These are phyloP conservation scores for Neofusicoccum cordaticola DNA, from an alignment of 2,329 filamentous ascomycete species.

Conservation along the genomic window DNA sequence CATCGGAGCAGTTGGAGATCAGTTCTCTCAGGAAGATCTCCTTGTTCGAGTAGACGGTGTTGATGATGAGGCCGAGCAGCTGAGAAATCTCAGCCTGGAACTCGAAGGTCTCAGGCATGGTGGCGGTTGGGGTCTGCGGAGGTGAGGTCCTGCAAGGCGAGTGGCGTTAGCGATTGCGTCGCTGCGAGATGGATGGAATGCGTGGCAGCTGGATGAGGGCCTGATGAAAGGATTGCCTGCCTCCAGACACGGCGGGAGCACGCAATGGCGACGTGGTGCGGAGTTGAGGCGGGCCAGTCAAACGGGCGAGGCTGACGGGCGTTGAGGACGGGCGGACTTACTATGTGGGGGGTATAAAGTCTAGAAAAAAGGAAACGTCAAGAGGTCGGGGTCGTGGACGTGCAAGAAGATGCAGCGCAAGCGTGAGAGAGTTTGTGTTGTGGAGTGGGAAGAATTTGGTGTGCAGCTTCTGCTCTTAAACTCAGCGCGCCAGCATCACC, in stretches of 20 bases:
- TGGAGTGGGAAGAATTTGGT: slow-evolving; percentile 7
- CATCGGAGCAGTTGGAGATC: slow-evolving; percentile 98
- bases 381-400: background rate
- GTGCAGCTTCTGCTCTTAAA: slow-evolving; percentile 17
- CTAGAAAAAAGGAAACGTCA: slow-evolving; percentile 12
- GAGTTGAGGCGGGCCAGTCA: background rate
- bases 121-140: slow-evolving; percentile 4
- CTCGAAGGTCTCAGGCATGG: slow-evolving; percentile 80
- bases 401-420: background rate
- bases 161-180: background rate
- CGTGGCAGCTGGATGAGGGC: background rate
- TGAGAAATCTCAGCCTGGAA: slow-evolving; percentile 99
- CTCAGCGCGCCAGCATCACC: slow-evolving; percentile 15
- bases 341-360: slow-evolving; percentile 17
- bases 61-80: slow-evolving; percentile 99
- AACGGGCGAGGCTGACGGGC: background rate
- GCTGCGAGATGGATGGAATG: background rate
- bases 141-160: slow-evolving; percentile 8
- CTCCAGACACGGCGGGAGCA: background rate
- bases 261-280: background rate
- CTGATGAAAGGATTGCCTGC: background rate
- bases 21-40: slow-evolving; percentile 99
- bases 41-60: slow-evolving; percentile 99
- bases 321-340: slow-evolving; percentile 6
- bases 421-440: background rate